A percentile compares a stretch with the other conserved stretches of the same genome.
These are phyloP conservation scores for Pseudogymnoascus sp. DNA, from an alignment of 2,329 filamentous ascomycete genomes.

Conservation along the genomic window DNA sequence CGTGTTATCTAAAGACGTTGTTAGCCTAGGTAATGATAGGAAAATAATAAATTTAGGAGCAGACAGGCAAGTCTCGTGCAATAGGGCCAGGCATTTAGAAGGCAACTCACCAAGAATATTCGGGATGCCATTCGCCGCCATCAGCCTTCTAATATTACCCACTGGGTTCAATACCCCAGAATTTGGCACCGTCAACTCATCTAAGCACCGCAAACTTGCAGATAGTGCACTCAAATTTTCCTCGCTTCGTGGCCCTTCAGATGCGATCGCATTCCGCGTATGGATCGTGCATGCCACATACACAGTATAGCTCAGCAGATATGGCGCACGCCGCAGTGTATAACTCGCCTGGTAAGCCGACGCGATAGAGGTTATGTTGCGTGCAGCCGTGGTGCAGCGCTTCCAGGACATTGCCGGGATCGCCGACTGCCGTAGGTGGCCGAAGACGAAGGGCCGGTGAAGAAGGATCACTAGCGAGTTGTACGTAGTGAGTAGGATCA, in stretches of 20 bases:
- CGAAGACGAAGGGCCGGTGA: conserved; percentile 33
- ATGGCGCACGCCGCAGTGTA: conserved; percentile 32
- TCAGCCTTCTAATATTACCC: conserved; percentile 11
- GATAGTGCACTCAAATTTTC: conserved; percentile 23
- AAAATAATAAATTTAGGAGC: neutral
- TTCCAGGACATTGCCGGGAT: conserved; percentile 24
- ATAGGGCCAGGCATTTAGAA: neutral
- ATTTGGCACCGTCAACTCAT: conserved; percentile 27
- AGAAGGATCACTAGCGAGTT: conserved; percentile 36
- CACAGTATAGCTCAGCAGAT: conserved; percentile 34
- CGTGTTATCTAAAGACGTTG: neutral
- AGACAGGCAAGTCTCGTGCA: neutral
- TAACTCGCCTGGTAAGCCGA: conserved; percentile 31
- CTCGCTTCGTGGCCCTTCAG: conserved; percentile 14
- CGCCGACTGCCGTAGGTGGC: conserved; percentile 24
- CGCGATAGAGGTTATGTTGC: conserved; percentile 30
- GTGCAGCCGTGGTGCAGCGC: conserved; percentile 28
- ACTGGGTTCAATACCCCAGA: conserved; percentile 18
- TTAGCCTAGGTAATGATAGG: neutral
- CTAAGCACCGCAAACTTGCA: conserved; percentile 25
- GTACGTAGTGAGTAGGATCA: conserved; percentile 30
- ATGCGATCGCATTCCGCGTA: conserved; percentile 29
- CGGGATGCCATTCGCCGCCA: conserved; percentile 4
- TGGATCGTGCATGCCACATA: conserved; percentile 36
- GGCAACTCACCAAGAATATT: neutral